These are phyloP conservation scores for Corchorus capsularis DNA, from an alignment of 345 rosid genomes.

Conservation along the genomic window DNA sequence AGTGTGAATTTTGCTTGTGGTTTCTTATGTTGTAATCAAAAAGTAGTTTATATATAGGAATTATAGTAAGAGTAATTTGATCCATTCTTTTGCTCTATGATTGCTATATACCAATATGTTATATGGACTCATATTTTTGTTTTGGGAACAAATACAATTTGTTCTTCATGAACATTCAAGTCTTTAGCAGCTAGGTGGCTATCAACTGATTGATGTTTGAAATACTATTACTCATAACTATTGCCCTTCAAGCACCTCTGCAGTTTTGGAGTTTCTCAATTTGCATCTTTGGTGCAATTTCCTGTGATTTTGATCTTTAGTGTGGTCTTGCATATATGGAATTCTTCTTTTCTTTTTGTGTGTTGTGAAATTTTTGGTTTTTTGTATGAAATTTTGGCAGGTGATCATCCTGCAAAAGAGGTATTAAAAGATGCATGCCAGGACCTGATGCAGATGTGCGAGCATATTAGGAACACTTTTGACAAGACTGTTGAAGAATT, in stretches of 20 bases:
- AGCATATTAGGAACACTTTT: slow-evolving; percentile 68
- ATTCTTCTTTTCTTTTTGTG: not conserved
- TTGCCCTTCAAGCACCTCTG: not conserved
- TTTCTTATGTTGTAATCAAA: not conserved
- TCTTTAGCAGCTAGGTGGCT: not conserved
- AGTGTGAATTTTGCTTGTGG: not conserved
- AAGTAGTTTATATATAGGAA: not conserved
- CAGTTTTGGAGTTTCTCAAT: not conserved
- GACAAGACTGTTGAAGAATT: slow-evolving; percentile 56
- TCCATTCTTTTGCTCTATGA: not conserved
- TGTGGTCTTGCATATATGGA: not conserved
- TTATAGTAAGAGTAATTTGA: not conserved
- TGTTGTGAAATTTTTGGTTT: slow-evolving; percentile 1
- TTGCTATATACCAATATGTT: not conserved
- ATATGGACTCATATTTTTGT: not conserved
- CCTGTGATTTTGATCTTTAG: not conserved
- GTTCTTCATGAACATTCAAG: not conserved
- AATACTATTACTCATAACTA: not conserved
- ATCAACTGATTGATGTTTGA: not conserved
- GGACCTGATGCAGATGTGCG: slow-evolving; percentile 77
- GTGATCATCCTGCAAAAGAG: slow-evolving; percentile 80
- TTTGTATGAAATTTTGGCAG: slow-evolving; percentile 37
- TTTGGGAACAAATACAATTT: not conserved
- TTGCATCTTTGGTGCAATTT: not conserved
- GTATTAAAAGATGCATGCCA: slow-evolving; percentile 81